phyloP scores from a whole-genome alignment of 2,329 filamentous ascomycete species.

The Aspergillus felis region DNA sequence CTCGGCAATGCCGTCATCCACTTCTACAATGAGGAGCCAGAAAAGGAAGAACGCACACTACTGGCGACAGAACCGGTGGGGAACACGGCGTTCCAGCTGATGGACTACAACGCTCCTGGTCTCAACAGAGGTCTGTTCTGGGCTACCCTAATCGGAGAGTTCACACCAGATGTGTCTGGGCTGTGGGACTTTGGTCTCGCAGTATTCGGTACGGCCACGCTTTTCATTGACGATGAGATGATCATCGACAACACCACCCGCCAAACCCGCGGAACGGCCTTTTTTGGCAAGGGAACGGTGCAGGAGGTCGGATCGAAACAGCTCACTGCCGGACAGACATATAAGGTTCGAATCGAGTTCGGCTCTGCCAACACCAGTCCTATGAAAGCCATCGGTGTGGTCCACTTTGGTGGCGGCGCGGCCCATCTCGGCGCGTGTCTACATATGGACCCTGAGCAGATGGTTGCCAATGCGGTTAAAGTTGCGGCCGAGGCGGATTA shows the following conservation, averaged over 20 bases:
- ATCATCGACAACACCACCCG: constrained; percentile 60
- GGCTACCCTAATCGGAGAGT: constrained; percentile 52
- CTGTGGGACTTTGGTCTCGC: constrained; percentile 59
- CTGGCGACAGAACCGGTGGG: constrained; percentile 16
- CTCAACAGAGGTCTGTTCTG: constrained; percentile 41
- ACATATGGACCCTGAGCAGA: constrained; percentile 12
- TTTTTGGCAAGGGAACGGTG: constrained; percentile 60
- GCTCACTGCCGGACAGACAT: constrained; percentile 26
- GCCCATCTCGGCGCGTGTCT: constrained; percentile 24
- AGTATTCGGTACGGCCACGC: constrained; percentile 57
- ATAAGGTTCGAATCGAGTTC: constrained; percentile 29
- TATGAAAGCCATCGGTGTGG: constrained; percentile 21
- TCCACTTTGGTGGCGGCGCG: constrained; percentile 21
- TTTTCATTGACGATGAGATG: constrained; percentile 57
- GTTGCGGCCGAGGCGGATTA: constrained; percentile 16
- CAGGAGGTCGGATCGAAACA: constrained; percentile 51
- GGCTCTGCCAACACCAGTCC: constrained; percentile 24
- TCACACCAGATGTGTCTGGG: constrained; percentile 53
- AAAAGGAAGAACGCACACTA: constrained; percentile 18
- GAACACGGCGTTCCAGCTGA: constrained; percentile 37
- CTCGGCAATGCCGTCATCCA: constrained; percentile 24
- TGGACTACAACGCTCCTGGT: constrained; percentile 27
- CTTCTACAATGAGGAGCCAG: constrained; percentile 17
- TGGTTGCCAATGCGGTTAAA: constrained; percentile 10
- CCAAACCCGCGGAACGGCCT: constrained; percentile 56